Percentiles rank a stretch among this genome's conserved stretches.
Conservation (phyloP, 2,329 filamentous ascomycete species). For the Ophiocordyceps camponoti-floridani region DNA sequence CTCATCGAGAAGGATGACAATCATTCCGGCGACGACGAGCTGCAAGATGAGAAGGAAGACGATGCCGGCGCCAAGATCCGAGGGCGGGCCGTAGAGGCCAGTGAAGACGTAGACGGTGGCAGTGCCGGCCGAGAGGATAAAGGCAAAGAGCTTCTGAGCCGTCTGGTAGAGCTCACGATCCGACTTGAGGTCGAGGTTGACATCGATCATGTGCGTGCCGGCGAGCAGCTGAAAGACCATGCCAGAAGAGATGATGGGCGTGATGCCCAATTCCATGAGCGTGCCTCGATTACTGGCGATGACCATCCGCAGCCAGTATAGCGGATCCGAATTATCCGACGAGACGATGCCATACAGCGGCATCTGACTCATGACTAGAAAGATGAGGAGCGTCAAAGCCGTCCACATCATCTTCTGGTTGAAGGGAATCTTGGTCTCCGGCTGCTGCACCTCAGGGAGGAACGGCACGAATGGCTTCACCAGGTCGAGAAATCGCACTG, state of each 20-base stretch:
- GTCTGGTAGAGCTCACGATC: constrained; percentile 99
- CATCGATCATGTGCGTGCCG: constrained; percentile 98
- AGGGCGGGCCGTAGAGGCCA: constrained; percentile 90
- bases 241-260: constrained; percentile 96
- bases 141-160: constrained; percentile 95
- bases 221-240: constrained; percentile 99
- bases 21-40: constrained; percentile 91
- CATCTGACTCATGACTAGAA: constrained; percentile 99
- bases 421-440: constrained; percentile 97
- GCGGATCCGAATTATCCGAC: constrained; percentile 90
- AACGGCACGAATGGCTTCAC: constrained; percentile 99
- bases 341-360: constrained; percentile 98
- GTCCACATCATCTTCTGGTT: constrained; percentile 98
- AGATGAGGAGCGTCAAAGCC: constrained; percentile 86
- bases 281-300: constrained; percentile 97
- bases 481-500: constrained; percentile 97
- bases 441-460: constrained; percentile 96
- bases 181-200: constrained; percentile 99
- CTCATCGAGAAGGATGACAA: constrained; percentile 98
- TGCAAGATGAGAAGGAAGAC: constrained; percentile 97
- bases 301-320: constrained; percentile 99
- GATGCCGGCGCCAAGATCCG: constrained; percentile 91
- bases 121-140: constrained; percentile 93
- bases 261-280: constrained; percentile 91
- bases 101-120: constrained; percentile 97